Conservation (phyloP, 176 grass and related monocot species). For the Stipa capillata region DNA sequence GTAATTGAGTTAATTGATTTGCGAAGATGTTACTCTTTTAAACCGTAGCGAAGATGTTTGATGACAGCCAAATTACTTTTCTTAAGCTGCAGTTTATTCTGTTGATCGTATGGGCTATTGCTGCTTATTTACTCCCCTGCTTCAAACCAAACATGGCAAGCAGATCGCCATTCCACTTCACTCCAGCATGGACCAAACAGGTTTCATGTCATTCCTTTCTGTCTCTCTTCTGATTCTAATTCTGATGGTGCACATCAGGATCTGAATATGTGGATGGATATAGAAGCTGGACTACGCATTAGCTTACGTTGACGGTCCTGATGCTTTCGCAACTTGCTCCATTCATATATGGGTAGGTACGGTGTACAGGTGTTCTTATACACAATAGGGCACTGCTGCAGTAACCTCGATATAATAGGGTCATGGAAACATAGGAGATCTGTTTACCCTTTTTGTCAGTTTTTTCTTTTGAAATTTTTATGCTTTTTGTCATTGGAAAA, state of each 20-base stretch:
- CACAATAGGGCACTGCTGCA: not conserved
- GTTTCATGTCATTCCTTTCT: not conserved
- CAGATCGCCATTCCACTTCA: not conserved
- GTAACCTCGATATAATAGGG: not conserved
- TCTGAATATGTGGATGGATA: not conserved
- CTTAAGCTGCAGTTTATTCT: not conserved
- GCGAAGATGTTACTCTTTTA: not conserved
- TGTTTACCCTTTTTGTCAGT: not conserved
- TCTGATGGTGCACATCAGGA: not conserved
- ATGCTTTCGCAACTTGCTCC: not conserved
- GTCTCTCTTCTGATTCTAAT: not conserved
- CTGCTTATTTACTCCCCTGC: not conserved
- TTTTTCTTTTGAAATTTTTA: not conserved
- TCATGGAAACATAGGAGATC: not conserved
- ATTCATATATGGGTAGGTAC: not conserved
- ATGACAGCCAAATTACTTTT: not conserved
- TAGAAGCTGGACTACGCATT: not conserved
- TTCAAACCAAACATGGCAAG: conserved; percentile 3
- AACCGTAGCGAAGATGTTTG: not conserved
- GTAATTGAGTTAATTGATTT: not conserved
- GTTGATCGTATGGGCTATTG: not conserved
- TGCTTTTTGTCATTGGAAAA: not conserved
- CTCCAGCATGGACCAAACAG: not conserved
- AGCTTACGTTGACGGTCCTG: not conserved
- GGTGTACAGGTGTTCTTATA: not conserved